Conservation (phyloP, 306 rosid species). For the Herpetospermum pedunculosum region DNA sequence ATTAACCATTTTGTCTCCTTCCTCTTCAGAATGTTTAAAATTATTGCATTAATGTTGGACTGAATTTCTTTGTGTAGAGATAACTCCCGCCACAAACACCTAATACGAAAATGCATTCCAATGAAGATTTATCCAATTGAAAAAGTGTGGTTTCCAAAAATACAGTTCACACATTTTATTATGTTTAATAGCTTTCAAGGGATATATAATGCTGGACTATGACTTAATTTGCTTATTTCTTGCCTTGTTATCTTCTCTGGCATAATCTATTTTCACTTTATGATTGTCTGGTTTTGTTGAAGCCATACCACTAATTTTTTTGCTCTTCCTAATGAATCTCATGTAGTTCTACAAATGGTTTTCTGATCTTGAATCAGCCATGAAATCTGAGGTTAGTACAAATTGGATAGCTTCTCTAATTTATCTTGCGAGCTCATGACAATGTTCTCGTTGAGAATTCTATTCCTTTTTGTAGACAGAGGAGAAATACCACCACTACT, state of each 20-base stretch:
- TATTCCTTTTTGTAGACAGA: conserved; percentile 51
- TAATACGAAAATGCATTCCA: background rate
- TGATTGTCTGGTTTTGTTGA: background rate
- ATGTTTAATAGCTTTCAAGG: background rate
- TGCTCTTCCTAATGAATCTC: conserved; percentile 6
- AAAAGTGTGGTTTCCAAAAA: background rate
- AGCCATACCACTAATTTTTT: background rate
- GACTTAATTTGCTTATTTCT: background rate
- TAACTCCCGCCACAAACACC: background rate
- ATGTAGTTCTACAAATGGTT: conserved; percentile 94
- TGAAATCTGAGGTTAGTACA: conserved; percentile 86
- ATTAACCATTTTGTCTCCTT: background rate
- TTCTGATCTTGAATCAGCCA: conserved; percentile 86
- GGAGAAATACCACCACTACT: conserved; percentile 89
- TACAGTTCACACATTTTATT: background rate
- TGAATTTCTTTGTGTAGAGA: background rate
- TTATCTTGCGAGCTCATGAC: background rate
- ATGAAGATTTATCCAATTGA: background rate
- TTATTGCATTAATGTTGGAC: background rate
- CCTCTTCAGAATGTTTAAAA: background rate
- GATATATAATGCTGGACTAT: background rate
- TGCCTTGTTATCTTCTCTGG: background rate
- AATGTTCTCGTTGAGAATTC: conserved; percentile 9
- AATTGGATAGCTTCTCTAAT: background rate
- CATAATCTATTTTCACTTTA: background rate